Evolutionary conservation across 148 eudicot genomes (phyloP).

Genomic region (Silene uniflora): DNA sequence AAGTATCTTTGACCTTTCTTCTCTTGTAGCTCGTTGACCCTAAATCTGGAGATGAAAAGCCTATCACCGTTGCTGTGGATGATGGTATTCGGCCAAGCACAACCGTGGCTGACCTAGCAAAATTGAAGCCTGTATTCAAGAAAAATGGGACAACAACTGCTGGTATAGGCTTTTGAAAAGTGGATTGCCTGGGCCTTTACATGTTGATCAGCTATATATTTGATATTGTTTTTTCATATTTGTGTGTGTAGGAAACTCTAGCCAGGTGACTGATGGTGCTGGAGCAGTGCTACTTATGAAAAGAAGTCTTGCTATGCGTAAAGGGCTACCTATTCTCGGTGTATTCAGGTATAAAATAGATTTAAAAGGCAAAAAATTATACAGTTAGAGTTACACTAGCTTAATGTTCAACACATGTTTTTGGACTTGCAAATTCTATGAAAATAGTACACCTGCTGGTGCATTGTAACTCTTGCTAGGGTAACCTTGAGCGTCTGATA

Average conservation of each 20-base stretch:
- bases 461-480: no score
- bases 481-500: no score
- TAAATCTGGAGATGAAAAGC: constrained; percentile 85
- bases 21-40: constrained; percentile 74
- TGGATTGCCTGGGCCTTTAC: not conserved
- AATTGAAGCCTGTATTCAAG: constrained; percentile 86
- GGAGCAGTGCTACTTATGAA: constrained; percentile 98
- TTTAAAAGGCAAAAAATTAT: not conserved
- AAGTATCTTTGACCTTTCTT: not conserved
- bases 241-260: constrained; percentile 72
- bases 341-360: constrained; percentile 61
- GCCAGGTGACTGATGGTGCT: constrained; percentile 98
- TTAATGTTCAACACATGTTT: no score
- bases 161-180: constrained; percentile 38
- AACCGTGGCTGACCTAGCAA: constrained; percentile 54
- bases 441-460: no score
- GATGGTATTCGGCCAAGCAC: constrained; percentile 86
- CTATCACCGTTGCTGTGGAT: constrained; percentile 66
- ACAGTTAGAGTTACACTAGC: no score
- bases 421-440: no score
- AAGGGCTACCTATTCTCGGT: constrained; percentile 89
- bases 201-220: not conserved
- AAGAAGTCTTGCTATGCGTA: constrained; percentile 76
- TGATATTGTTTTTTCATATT: not conserved
- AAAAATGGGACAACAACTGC: constrained; percentile 94